These are phyloP conservation scores for Theileria annulata DNA, from an alignment of 169 alveolate genomes.

Conservation along the genomic window DNA sequence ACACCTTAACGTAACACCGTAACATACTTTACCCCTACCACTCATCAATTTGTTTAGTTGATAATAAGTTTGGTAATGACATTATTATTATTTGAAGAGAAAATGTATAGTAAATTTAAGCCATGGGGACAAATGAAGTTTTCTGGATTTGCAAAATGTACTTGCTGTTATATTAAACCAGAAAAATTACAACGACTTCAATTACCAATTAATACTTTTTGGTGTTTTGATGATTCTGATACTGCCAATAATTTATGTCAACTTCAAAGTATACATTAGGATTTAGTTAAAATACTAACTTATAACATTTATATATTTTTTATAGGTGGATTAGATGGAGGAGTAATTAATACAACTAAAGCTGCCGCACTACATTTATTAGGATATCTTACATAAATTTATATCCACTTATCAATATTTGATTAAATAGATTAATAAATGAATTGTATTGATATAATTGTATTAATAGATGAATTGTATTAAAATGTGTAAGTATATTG, in stretches of 20 bases:
- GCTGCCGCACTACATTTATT: background rate
- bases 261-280: background rate
- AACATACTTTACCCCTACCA: too few species aligned
- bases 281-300: too few species aligned
- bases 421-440: too few species aligned
- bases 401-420: background rate
- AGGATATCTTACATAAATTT: background rate
- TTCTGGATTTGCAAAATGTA: slow-evolving; percentile 68
- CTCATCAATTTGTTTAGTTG: background rate
- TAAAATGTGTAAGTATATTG: background rate
- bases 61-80: background rate
- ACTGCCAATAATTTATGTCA: slow-evolving; percentile 40
- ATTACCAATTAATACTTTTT: slow-evolving; percentile 21
- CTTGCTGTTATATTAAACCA: slow-evolving; percentile 59
- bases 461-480: too few species aligned
- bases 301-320: too few species aligned
- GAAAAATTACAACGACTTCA: background rate
- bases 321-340: background rate
- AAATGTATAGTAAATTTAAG: slow-evolving; percentile 55
- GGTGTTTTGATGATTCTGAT: slow-evolving; percentile 42
- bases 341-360: background rate
- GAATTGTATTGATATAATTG: too few species aligned
- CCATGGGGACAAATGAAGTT: slow-evolving; percentile 74
- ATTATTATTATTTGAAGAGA: slow-evolving; percentile 47
- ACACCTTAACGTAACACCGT: too few species aligned